Base-by-base conservation (phyloP, 345 rosid genomes). In the Hypericum androsaemum region DNA sequence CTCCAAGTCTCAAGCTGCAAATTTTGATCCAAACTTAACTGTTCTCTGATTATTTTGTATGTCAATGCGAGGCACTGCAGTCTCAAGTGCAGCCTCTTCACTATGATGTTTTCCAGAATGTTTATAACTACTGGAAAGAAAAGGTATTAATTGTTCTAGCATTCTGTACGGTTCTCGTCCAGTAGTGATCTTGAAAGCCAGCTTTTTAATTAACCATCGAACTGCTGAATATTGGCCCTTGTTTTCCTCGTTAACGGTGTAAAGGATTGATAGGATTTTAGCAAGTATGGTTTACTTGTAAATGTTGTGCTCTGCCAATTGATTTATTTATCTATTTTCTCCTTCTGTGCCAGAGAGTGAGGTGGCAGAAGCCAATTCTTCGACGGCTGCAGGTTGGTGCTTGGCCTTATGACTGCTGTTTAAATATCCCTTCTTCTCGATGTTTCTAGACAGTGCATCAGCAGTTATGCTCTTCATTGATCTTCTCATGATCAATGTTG, bases 301-400 rank as follows among this genome's bases (percentile, higher is more conserved):
- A 1, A 14, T 0, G 22, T 46, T 7, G 7, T 6, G 22, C 7
- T 46, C 22, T 46, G 17, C 7, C 16, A 46, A 40, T 48, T 9
- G 28, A 36, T 6, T 58, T 10, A 37, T 47, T 47, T 16, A 12
- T 37, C 22, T 12, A 5, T n/a, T 12, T 39, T 53, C 12, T 37
- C 41, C 13, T 59, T 17, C 47, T 61, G 55, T 58, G 58, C 53
- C 80, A 94, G 99, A 97, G 99, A 45, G 85, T 80, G 75, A 71
- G 80, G 65, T 85, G 97, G 99, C 95, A 94, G 81, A 94, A 94
- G 72, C 99, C 99, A 59, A 52, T 86, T 65, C 71, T 94, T 64
- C 90, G 99, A 48, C 94, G 95, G n/a, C 71, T 88, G 60, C 99
- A 92, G 98, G 98, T 92, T 55, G 72, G 75, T 69, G 16, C 7